These are phyloP conservation scores for Phanerochaete sordida DNA, from an alignment of 768 basidiomycete species.

Conservation along the genomic window DNA sequence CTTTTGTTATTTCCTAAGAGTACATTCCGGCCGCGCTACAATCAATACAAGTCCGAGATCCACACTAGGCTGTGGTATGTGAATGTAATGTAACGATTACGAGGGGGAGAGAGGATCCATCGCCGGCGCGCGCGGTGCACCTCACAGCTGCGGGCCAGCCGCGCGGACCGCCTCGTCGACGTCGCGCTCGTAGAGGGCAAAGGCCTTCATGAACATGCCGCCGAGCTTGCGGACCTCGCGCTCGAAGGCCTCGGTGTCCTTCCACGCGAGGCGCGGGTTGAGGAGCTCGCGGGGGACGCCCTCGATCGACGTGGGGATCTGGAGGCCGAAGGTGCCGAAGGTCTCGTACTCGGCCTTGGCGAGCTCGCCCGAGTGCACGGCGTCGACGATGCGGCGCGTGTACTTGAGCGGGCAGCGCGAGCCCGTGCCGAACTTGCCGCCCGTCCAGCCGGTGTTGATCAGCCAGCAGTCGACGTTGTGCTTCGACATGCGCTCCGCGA, in stretches of 20 bases:
- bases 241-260: constrained; percentile 85
- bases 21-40: neutral
- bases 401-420: constrained; percentile 95
- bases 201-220: constrained; percentile 93
- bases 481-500: constrained; percentile 89
- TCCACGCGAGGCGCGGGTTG: constrained; percentile 86
- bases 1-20: neutral
- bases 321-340: constrained; percentile 79
- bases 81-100: neutral
- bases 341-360: constrained; percentile 83
- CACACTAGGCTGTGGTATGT: neutral
- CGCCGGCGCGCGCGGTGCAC: neutral
- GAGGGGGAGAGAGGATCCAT: neutral
- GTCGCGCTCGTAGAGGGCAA: constrained; percentile 86
- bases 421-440: constrained; percentile 89
- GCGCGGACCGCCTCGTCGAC: constrained; percentile 75
- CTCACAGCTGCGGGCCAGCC: constrained; percentile 61
- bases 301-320: constrained; percentile 77
- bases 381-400: constrained; percentile 95
- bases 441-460: constrained; percentile 98
- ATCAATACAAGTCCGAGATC: neutral
- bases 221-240: constrained; percentile 85
- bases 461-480: constrained; percentile 94
- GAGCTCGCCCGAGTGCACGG: constrained; percentile 92
- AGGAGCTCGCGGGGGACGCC: constrained; percentile 91